Evolutionary conservation across 139 green algal species (phyloP).

Genomic region (Helicosporidium sp.): DNA sequence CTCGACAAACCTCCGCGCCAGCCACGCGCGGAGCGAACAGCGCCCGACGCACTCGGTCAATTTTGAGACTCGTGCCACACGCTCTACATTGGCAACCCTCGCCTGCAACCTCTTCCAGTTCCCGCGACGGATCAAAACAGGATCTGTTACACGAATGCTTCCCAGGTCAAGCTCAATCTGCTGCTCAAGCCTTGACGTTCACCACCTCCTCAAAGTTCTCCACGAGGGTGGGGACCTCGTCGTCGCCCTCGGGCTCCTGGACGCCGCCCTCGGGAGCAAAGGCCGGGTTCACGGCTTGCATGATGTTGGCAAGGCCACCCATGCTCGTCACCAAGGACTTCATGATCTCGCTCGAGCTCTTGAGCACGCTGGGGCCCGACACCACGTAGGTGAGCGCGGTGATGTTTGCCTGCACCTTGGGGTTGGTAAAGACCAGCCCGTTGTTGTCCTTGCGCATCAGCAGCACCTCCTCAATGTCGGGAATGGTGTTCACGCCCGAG

Average conservation of each 20-base stretch:
- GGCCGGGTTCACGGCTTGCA: constrained; percentile 10
- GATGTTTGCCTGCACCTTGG: constrained; percentile 98
- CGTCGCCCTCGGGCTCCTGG: constrained; percentile 31
- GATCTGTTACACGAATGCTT: not conserved
- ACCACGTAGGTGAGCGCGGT: constrained; percentile 97
- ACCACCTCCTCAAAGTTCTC: constrained; percentile 59
- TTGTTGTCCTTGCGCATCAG: constrained; percentile 79
- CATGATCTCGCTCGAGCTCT: constrained; percentile 20
- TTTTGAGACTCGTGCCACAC: no score
- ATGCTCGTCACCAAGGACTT: constrained; percentile 26
- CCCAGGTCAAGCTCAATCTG: constrained; percentile 2
- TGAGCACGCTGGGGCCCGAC: constrained; percentile 33
- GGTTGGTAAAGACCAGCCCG: constrained; percentile 89
- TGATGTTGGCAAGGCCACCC: constrained; percentile 14
- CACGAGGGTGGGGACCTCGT: constrained; percentile 77
- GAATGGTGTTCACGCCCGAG: constrained; percentile 95
- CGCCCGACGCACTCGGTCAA: no score
- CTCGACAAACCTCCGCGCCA: not conserved
- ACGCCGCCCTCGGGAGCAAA: constrained; percentile 17
- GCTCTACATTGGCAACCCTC: no score
- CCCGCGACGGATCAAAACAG: no score
- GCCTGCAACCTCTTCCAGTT: no score
- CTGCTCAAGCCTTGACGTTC: not conserved
- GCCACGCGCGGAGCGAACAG: constrained; percentile 4
- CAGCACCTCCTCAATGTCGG: constrained; percentile 98